phyloP scores from a whole-genome alignment of 768 basidiomycete genomes.

The Hygrophorus pudorinus region DNA sequence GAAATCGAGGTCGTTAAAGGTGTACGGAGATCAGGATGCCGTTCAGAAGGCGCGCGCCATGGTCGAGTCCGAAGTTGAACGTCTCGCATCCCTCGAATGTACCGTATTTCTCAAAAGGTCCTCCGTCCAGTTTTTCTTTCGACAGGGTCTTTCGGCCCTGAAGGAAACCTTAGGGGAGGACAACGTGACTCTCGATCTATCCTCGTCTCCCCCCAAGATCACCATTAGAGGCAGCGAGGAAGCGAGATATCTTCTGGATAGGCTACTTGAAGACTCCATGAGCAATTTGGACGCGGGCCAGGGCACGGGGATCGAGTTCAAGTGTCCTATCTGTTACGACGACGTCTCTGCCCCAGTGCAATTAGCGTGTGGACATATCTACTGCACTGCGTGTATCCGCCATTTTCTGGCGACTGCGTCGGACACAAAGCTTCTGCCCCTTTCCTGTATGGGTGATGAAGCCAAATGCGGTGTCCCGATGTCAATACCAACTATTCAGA shows the following conservation, averaged over 20 bases:
- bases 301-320: constrained; percentile 2
- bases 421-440: constrained; percentile 41
- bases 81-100: constrained; percentile 34
- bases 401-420: constrained; percentile 32
- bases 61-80: constrained; percentile 38
- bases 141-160: constrained; percentile 37
- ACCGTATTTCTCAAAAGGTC: constrained; percentile 26
- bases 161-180: constrained; percentile 46
- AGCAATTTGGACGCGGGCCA: constrained; percentile 10
- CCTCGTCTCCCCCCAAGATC: constrained; percentile 27
- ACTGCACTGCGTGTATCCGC: constrained; percentile 38
- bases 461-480: constrained; percentile 44
- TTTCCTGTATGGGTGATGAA: constrained; percentile 54
- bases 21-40: constrained; percentile 32
- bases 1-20: constrained; percentile 32
- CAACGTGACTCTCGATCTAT: constrained; percentile 35
- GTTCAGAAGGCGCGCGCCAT: constrained; percentile 32
- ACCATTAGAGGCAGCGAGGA: constrained; percentile 49
- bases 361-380: constrained; percentile 39
- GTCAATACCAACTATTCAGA: constrained; percentile 40
- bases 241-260: constrained; percentile 34
- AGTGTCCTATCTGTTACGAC: constrained; percentile 50
- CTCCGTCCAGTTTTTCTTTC: constrained; percentile 40
- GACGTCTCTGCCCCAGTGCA: constrained; percentile 28
- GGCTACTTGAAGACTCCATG: constrained; percentile 33